phyloP scores from a whole-genome alignment of 1,139 yeast species.

The Komagataea norvegica region DNA sequence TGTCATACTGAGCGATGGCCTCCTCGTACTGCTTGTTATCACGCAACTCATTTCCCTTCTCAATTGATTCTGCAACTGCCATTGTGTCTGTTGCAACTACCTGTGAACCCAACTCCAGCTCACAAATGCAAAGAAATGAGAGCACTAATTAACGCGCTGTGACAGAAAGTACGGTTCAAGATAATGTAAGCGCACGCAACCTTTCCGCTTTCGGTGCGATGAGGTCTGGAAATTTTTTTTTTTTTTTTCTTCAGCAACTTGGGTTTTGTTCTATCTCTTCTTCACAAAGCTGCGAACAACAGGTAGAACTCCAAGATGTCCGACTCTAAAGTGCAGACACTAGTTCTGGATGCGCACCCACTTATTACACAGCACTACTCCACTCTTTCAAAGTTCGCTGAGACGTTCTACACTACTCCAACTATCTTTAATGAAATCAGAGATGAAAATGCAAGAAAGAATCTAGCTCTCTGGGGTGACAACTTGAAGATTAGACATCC shows the following conservation, averaged over 20 bases:
- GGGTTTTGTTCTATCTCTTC: no score
- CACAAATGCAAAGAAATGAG: no score
- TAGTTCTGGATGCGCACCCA: conserved; percentile 94
- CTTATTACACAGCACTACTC: conserved; percentile 82
- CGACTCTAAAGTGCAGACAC: conserved; percentile 39
- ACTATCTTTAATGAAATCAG: conserved; percentile 83
- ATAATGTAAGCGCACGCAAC: conserved; percentile 3
- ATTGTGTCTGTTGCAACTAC: conserved; percentile 5
- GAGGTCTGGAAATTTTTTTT: conserved; percentile 15
- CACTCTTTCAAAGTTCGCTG: conserved; percentile 64
- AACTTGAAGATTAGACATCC: conserved; percentile 70
- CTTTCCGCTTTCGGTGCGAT: conserved; percentile 13
- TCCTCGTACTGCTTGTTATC: conserved; percentile 34
- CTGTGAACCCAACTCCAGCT: no score
- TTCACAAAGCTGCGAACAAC: background rate
- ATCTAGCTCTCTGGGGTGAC: conserved; percentile 74
- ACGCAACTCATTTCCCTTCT: conserved; percentile 28
- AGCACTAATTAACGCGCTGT: no score
- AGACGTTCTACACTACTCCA: conserved; percentile 78
- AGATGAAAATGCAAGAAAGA: conserved; percentile 80
- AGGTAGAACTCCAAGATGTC: conserved; percentile 8
- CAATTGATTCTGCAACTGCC: conserved; percentile 18
- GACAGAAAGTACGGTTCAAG: no score
- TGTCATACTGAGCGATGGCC: conserved; percentile 35
- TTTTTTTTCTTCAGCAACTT: no score